Evolutionary conservation across 2,329 filamentous ascomycete species (phyloP).

Genomic region (Sporothrix globosa): DNA sequence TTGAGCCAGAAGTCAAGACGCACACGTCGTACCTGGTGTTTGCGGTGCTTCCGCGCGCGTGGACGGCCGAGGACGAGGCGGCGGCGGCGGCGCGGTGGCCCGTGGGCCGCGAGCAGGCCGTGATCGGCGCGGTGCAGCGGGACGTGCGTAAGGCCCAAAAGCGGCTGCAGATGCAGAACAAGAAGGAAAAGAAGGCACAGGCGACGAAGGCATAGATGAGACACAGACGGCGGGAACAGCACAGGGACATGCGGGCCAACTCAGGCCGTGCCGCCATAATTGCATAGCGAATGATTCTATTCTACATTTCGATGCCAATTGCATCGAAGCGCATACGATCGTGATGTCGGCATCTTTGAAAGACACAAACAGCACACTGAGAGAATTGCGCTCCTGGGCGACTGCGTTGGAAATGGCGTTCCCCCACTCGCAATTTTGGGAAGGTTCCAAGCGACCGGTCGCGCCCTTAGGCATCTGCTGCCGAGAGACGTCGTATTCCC

Average conservation of each 20-base stretch:
- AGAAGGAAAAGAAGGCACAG: conserved; percentile 19
- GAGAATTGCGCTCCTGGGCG: not conserved
- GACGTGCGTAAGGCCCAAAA: conserved; percentile 60
- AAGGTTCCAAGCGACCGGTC: not conserved
- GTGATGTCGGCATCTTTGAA: not conserved
- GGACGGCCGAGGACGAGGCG: conserved; percentile 80
- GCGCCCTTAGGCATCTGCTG: not conserved
- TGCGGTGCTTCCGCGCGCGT: conserved; percentile 82
- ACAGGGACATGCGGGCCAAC: not conserved
- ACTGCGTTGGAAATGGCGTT: not conserved
- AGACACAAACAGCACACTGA: too few relatives aligned
- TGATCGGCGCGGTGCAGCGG: conserved; percentile 59
- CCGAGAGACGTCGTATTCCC: not conserved
- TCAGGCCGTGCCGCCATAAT: not conserved
- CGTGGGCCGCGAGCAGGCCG: conserved; percentile 56
- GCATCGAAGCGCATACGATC: not conserved
- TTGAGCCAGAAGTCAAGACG: conserved; percentile 87
- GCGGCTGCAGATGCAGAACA: conserved; percentile 48
- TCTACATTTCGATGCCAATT: conserved; percentile 10
- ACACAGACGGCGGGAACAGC: too few relatives aligned
- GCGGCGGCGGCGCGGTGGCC: conserved; percentile 67
- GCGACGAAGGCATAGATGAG: not conserved
- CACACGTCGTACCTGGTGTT: conserved; percentile 98
- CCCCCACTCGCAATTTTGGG: not conserved
- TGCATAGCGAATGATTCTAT: conserved; percentile 17